phyloP scores from a whole-genome alignment of 208 protist genomes.

The Trypanosoma boissoni region DNA sequence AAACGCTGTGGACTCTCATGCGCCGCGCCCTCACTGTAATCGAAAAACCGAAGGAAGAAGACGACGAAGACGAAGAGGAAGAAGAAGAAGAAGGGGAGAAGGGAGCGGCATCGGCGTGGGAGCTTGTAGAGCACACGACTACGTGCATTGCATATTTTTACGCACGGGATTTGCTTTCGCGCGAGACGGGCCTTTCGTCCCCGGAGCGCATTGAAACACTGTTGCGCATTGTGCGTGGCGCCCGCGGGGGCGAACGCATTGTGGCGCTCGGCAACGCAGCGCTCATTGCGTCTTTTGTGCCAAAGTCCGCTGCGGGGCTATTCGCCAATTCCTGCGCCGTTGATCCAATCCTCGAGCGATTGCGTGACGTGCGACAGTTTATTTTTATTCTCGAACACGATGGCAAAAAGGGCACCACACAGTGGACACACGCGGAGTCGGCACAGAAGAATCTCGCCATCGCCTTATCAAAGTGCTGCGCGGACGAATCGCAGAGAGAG shows the following conservation, averaged over 20 bases:
- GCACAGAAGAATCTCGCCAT: slow-evolving; percentile 42
- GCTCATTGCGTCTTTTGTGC: slow-evolving; percentile 25
- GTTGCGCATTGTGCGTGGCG: slow-evolving; percentile 14
- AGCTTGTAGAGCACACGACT: slow-evolving; percentile 19
- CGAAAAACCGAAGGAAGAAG: not conserved
- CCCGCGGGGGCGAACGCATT: not conserved
- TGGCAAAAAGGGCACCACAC: slow-evolving; percentile 11
- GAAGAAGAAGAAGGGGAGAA: not conserved
- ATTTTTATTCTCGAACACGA: slow-evolving; percentile 24
- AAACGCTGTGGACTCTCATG: slow-evolving; percentile 14
- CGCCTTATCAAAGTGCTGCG: slow-evolving; percentile 29
- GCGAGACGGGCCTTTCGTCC: not conserved
- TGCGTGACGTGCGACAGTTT: slow-evolving; percentile 21
- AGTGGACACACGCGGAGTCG: slow-evolving; percentile 18
- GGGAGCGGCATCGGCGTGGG: slow-evolving; percentile 8
- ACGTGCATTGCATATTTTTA: slow-evolving; percentile 22
- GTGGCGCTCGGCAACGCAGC: slow-evolving; percentile 37
- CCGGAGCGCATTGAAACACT: slow-evolving; percentile 11
- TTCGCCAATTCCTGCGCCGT: slow-evolving; percentile 14
- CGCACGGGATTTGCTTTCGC: slow-evolving; percentile 13
- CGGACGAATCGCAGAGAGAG: slow-evolving; percentile 28
- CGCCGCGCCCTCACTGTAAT: not conserved
- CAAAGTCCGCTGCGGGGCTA: not conserved
- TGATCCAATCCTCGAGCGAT: slow-evolving; percentile 25
- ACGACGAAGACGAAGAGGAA: not conserved